Percentiles rank a stretch among this genome's conserved stretches.
phyloP scores from a whole-genome alignment of 495 filamentous ascomycete species.

The Hapsidospora chrysogenum region DNA sequence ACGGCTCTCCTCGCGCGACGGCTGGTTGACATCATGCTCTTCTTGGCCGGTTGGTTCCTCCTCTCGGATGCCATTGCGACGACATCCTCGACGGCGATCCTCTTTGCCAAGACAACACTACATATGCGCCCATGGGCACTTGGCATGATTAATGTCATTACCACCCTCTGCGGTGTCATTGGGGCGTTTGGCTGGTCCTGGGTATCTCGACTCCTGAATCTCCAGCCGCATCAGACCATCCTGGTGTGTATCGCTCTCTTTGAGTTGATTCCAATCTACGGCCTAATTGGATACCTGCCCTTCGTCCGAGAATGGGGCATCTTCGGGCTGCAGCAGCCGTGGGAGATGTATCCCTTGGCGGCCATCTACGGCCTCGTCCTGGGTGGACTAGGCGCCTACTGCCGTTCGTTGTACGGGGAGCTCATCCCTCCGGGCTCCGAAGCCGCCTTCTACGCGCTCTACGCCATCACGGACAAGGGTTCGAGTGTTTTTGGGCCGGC shows the following conservation, averaged over 20 bases:
- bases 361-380: slow-evolving; percentile 87
- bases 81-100: slow-evolving; percentile 81
- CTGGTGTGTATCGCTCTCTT: slow-evolving; percentile 79
- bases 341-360: slow-evolving; percentile 93
- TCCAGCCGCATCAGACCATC: slow-evolving; percentile 72
- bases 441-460: slow-evolving; percentile 90
- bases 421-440: slow-evolving; percentile 86
- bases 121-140: slow-evolving; percentile 76
- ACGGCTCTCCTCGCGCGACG: slow-evolving; percentile 64
- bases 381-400: slow-evolving; percentile 85
- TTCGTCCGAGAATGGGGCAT: slow-evolving; percentile 58
- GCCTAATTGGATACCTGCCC: slow-evolving; percentile 76
- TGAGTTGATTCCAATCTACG: slow-evolving; percentile 84
- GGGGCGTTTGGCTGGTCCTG: slow-evolving; percentile 84
- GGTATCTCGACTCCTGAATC: slow-evolving; percentile 44
- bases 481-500: slow-evolving; percentile 87
- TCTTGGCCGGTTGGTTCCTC: slow-evolving; percentile 86
- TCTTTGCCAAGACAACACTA: slow-evolving; percentile 89
- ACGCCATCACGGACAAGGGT: slow-evolving; percentile 95
- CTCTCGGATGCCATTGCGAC: slow-evolving; percentile 90
- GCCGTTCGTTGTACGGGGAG: slow-evolving; percentile 81
- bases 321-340: slow-evolving; percentile 74
- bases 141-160: slow-evolving; percentile 87
- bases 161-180: slow-evolving; percentile 61
- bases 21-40: slow-evolving; percentile 73